Conservation (phyloP, 1,139 yeast species). For the Zygosaccharomyces pseudobailii region DNA sequence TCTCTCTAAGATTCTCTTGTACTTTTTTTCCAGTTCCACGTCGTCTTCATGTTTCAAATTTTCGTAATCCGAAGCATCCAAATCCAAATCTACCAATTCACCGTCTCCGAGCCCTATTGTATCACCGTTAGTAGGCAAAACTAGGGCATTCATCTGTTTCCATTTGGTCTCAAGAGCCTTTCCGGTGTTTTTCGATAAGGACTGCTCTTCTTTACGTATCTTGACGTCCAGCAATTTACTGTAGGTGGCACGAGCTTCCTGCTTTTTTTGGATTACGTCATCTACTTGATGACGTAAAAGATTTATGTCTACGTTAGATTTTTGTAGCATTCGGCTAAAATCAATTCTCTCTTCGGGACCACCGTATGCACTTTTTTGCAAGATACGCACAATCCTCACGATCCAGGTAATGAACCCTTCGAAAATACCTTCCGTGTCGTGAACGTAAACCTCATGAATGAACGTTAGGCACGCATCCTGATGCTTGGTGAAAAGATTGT, state of each 20-base stretch:
- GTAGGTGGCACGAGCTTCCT: conserved; percentile 39
- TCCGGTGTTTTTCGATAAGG: conserved; percentile 19
- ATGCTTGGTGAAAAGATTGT: conserved; percentile 62
- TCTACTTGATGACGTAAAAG: conserved; percentile 43
- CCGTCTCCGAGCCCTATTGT: conserved; percentile 60
- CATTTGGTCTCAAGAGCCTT: conserved; percentile 42
- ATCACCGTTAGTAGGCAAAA: conserved; percentile 41
- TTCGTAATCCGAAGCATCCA: conserved; percentile 35
- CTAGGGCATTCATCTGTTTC: conserved; percentile 44
- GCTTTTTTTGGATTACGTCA: conserved; percentile 42
- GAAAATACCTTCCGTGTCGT: conserved; percentile 70
- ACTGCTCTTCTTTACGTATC: conserved; percentile 17
- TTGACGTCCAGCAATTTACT: conserved; percentile 31
- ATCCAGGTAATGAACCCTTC: conserved; percentile 71
- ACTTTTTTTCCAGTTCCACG: conserved; percentile 22
- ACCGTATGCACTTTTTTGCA: conserved; percentile 50
- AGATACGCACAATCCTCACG: conserved; percentile 52
- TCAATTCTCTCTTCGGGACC: conserved; percentile 38
- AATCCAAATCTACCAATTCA: conserved; percentile 56
- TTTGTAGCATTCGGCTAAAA: conserved; percentile 32
- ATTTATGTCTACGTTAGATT: conserved; percentile 31
- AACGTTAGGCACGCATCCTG: conserved; percentile 67
- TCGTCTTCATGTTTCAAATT: conserved; percentile 21
- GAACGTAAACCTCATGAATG: conserved; percentile 66
- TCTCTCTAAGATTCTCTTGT: conserved; percentile 26